Evolutionary conservation across 1,284 basidiomycete species (phyloP).

Genomic region (Tremellales sp.): DNA sequence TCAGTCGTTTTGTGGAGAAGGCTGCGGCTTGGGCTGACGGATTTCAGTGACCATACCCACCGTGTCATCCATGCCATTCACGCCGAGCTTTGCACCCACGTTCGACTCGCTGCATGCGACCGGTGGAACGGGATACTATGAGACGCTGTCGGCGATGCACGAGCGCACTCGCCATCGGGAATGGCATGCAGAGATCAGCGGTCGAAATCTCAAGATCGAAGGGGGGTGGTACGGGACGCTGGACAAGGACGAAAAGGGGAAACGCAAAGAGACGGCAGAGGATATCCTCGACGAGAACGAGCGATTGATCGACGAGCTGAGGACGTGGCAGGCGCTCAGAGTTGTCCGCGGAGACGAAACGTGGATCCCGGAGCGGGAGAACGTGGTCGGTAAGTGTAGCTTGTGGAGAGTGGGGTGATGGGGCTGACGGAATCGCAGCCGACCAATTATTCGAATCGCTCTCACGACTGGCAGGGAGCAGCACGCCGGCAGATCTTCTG

Average conservation of each 20-base stretch:
- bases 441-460: slow-evolving; percentile 34
- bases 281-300: slow-evolving; percentile 31
- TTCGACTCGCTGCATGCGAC: slow-evolving; percentile 32
- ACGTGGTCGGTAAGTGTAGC: slow-evolving; percentile 28
- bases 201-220: slow-evolving; percentile 1
- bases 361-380: slow-evolving; percentile 28
- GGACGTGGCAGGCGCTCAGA: slow-evolving; percentile 37
- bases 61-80: slow-evolving; percentile 14
- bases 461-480: slow-evolving; percentile 16
- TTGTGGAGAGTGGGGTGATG: not conserved
- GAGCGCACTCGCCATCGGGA: slow-evolving; percentile 26
- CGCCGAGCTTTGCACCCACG: slow-evolving; percentile 36
- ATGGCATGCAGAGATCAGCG: slow-evolving; percentile 12
- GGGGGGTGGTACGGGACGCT: not conserved
- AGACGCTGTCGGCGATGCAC: slow-evolving; percentile 37
- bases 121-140: slow-evolving; percentile 32
- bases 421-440: slow-evolving; percentile 19
- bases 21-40: not conserved
- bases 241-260: not conserved
- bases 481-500: slow-evolving; percentile 18
- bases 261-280: slow-evolving; percentile 13
- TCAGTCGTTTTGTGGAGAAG: slow-evolving; percentile 11
- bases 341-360: slow-evolving; percentile 18
- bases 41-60: slow-evolving; percentile 14
- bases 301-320: slow-evolving; percentile 33